Percentiles rank a stretch among this genome's conserved stretches.
phyloP scores from a whole-genome alignment of 148 eudicot species.

The Fagopyrum esculentum region DNA sequence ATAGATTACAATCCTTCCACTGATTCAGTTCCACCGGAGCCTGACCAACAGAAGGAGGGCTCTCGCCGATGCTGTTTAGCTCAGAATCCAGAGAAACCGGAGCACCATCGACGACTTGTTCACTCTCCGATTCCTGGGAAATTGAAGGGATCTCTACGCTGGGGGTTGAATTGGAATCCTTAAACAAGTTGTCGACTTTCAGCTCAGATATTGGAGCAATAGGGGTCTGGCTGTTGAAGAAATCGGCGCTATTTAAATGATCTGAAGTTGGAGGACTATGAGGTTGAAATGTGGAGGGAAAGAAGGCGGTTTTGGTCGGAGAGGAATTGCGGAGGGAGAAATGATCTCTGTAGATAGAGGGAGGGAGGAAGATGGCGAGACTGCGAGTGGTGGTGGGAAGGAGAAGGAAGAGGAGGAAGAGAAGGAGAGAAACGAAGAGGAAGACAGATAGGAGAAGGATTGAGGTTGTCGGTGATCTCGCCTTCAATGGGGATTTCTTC shows the following conservation, averaged over 20 bases:
- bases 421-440: constrained; percentile 22
- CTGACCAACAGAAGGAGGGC: constrained; percentile 1
- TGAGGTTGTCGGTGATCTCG: not conserved
- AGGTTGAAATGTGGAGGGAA: not conserved
- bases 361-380: constrained; percentile 20
- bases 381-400: constrained; percentile 21
- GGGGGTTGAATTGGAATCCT: not conserved
- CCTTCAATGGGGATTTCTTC: not conserved
- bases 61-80: not conserved
- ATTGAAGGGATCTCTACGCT: not conserved
- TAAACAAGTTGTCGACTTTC: not conserved
- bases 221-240: not conserved
- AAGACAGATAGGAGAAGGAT: constrained; percentile 3
- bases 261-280: not conserved
- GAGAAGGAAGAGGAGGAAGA: constrained; percentile 28
- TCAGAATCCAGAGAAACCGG: not conserved
- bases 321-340: constrained; percentile 11
- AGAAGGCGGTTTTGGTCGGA: constrained; percentile 2
- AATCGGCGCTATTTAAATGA: not conserved
- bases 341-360: constrained; percentile 25
- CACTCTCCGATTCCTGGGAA: not conserved
- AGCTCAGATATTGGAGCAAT: not conserved
- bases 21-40: not conserved
- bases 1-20: constrained; percentile 41
- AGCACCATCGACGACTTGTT: not conserved